phyloP scores from a whole-genome alignment of 2,329 filamentous ascomycete genomes.

The Nakataea oryzae region DNA sequence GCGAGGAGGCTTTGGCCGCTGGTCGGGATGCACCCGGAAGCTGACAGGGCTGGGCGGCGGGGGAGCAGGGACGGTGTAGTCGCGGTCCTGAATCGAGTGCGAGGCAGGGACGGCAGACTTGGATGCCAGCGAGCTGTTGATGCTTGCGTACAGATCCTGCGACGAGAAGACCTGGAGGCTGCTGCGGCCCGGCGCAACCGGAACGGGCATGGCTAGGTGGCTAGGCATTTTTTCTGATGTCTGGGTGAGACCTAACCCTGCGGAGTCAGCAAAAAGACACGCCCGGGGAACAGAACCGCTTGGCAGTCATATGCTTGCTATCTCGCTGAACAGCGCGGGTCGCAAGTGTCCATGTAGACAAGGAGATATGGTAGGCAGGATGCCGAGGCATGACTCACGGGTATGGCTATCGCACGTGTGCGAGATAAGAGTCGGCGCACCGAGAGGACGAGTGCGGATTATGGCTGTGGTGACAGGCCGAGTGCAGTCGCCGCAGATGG shows the following conservation, averaged over 20 bases:
- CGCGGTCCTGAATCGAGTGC: slow-evolving; percentile 42
- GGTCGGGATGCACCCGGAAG: slow-evolving; percentile 37
- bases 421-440: background rate
- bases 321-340: background rate
- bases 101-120: slow-evolving; percentile 30
- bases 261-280: background rate
- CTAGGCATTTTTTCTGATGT: slow-evolving; percentile 27
- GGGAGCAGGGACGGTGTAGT: slow-evolving; percentile 55
- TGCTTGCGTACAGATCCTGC: slow-evolving; percentile 41
- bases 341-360: too few species aligned
- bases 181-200: slow-evolving; percentile 35
- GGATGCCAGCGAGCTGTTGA: slow-evolving; percentile 38
- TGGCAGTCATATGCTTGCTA: too few species aligned
- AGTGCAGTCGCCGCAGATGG: too few species aligned
- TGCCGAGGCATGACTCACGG: background rate
- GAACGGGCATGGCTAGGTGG: slow-evolving; percentile 33
- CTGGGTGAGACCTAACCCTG: background rate
- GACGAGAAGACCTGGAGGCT: slow-evolving; percentile 31
- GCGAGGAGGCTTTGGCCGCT: slow-evolving; percentile 34
- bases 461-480: background rate
- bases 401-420: background rate
- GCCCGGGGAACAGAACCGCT: background rate
- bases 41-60: slow-evolving; percentile 55
- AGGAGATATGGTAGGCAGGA: background rate
- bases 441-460: background rate